Percentiles rank a stretch among this genome's conserved stretches.
Evolutionary conservation across 139 green algal genomes (phyloP).

Genomic region (Haematococcus sp.): DNA sequence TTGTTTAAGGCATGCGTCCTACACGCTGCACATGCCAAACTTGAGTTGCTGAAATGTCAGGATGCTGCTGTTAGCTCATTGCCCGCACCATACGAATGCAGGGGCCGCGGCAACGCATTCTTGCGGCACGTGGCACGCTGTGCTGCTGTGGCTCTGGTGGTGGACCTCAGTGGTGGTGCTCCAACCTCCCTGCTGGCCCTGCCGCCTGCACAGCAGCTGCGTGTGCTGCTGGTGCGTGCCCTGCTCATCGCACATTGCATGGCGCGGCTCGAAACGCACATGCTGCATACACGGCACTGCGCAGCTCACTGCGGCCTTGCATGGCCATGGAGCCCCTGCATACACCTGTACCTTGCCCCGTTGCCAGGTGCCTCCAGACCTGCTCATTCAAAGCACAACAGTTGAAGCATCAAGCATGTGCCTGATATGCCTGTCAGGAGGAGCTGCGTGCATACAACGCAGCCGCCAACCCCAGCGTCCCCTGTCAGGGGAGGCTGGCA

Average conservation of each 20-base stretch:
- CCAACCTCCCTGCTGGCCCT: constrained; percentile 4
- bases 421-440: constrained; percentile 16
- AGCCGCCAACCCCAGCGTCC: neutral
- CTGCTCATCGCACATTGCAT: no score
- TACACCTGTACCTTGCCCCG: neutral
- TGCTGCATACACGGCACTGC: neutral
- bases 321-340: no score
- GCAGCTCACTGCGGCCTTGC: no score
- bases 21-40: no score
- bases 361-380: no score
- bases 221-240: constrained; percentile 37
- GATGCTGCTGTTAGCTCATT: no score
- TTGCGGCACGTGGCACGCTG: constrained; percentile 69
- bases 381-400: neutral
- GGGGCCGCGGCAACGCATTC: constrained; percentile 70
- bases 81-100: neutral
- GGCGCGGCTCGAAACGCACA: no score
- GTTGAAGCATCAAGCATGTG: neutral
- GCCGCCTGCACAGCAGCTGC: constrained; percentile 51
- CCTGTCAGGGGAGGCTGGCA: no score
- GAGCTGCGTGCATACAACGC: constrained; percentile 56
- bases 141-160: constrained; percentile 51
- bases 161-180: constrained; percentile 47
- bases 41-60: no score
- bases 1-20: no score